Base-by-base conservation (phyloP, 2,329 filamentous ascomycete genomes). In the Aspergillus japonicus region DNA sequence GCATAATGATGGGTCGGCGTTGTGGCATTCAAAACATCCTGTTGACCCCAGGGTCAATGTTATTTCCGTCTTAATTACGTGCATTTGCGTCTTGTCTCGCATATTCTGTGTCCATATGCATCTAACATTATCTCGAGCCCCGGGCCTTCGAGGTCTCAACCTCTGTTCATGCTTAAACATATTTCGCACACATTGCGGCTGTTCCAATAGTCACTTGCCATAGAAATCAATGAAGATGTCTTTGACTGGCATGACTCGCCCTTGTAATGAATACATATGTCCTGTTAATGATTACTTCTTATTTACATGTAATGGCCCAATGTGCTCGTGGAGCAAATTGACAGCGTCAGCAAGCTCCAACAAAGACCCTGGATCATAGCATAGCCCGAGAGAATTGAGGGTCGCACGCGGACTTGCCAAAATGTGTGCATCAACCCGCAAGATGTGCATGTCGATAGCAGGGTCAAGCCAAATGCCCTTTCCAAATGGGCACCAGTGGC, bases 1-100 rank as follows among this genome's bases (percentile, higher is more conserved):
- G 67, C 69, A 72, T 74, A 66, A 72, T 69, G 69, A 71, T 60
- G 65, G 61, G 68, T 64, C 64, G 73, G 73, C 71, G 73, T 75
- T 73, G 67, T 68, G 64, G 64, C 64, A 67, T 64, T 65, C 58
- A 66, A 62, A 68, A 66, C 47, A 19, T 44, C 39, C 6, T 44
- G 39, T 44, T 44, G 39, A 19, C 6, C 39, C 16, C 6, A 16
- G 16, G 16, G 39, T 44, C 39, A 62, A 50, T 59, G 29, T 57
- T 53, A 56, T 56, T 61, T 58, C 61, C 35, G 33, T 57, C 50
- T 54, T 59, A n/a, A 44, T 39, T 39, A 39, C 35, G 14, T 39
- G 5, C 35, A 12, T 44, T 19, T 19, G 16, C 39, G 39, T 16
- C 44, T 58, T 56, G 52, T 57, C 54, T 49, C 23, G 58, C 48